Percentiles rank a stretch among this genome's conserved stretches.
These are phyloP conservation scores for Ophiostoma ulmi DNA, from an alignment of 2,329 filamentous ascomycete species.

Conservation along the genomic window DNA sequence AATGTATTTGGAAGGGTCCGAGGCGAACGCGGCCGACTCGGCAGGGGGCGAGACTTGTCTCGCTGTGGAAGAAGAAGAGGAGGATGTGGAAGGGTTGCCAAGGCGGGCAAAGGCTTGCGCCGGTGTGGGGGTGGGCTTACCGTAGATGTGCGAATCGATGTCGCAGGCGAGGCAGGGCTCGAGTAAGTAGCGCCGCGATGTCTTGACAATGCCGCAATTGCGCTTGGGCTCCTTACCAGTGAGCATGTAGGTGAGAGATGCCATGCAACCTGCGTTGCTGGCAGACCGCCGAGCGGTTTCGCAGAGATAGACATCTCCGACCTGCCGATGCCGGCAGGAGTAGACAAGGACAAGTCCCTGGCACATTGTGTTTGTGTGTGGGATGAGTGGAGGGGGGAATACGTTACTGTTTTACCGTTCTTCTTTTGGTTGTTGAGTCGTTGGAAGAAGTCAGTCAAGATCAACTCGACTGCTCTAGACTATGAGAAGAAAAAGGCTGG, in stretches of 20 bases:
- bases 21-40: neutral
- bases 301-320: conserved; percentile 13
- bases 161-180: conserved; percentile 19
- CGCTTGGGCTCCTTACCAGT: conserved; percentile 7
- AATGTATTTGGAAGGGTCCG: neutral
- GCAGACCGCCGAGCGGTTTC: neutral
- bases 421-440: neutral
- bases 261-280: conserved; percentile 14
- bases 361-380: conserved; percentile 20
- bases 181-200: neutral
- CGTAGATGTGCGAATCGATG: neutral
- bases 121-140: neutral
- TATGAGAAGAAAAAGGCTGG: neutral
- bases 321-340: conserved; percentile 21
- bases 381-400: neutral
- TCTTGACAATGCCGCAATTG: conserved; percentile 4
- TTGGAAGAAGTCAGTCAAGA: conserved; percentile 1
- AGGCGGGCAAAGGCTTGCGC: neutral
- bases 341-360: conserved; percentile 17
- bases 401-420: neutral
- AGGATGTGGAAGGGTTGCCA: neutral
- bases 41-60: neutral
- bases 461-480: neutral
- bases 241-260: conserved; percentile 9
- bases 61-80: neutral